A percentile compares a stretch with the other conserved stretches of the same genome.
These are phyloP conservation scores for Dacryopinax spathularia DNA, from an alignment of 768 basidiomycete species.

Conservation along the genomic window DNA sequence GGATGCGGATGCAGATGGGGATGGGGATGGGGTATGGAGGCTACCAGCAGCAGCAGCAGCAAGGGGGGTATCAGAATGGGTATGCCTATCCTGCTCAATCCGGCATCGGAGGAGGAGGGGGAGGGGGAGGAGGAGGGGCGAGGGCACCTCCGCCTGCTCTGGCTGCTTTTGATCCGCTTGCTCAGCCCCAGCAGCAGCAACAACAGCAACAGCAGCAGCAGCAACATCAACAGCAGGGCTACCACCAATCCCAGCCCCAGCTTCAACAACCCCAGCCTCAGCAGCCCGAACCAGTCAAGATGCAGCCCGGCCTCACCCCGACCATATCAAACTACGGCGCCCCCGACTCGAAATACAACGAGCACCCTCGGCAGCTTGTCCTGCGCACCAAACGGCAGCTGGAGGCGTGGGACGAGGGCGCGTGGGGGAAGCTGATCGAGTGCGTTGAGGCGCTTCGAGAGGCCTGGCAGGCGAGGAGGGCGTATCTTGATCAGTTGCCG, in stretches of 20 bases:
- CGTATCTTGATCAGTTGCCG: not conserved
- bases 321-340: not conserved
- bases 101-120: too few species aligned
- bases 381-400: not conserved
- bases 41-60: too few species aligned
- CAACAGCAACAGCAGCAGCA: not conserved
- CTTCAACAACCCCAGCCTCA: not conserved
- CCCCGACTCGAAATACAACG: slow-evolving; percentile 1
- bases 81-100: too few species aligned
- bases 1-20: too few species aligned
- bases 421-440: not conserved
- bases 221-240: too few species aligned
- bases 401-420: not conserved
- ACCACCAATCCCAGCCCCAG: not conserved
- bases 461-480: not conserved
- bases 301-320: not conserved
- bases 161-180: not conserved
- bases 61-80: not conserved
- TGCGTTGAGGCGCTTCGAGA: not conserved
- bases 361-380: not conserved
- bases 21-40: not conserved
- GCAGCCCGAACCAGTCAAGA: not conserved
- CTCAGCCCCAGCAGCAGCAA: not conserved
- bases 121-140: not conserved
- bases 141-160: not conserved